Evolutionary conservation across 2,329 filamentous ascomycete genomes (phyloP).

Genomic region (Aspergillus neotritici): DNA sequence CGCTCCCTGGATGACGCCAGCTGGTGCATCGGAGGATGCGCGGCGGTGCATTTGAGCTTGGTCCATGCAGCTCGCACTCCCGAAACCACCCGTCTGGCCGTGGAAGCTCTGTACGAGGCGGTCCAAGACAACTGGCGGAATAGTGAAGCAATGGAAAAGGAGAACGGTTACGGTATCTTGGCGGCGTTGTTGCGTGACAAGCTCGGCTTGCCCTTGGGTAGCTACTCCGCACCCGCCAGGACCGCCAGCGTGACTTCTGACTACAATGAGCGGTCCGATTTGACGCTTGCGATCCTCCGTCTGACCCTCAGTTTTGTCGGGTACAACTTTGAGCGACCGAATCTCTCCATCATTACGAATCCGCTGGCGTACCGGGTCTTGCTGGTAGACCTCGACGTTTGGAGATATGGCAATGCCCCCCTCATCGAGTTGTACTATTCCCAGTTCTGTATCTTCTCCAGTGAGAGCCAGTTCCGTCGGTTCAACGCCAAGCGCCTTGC

Average conservation of each 20-base stretch:
- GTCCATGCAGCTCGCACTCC: slow-evolving; percentile 68
- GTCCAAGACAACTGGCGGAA: slow-evolving; percentile 93
- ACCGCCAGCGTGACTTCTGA: slow-evolving; percentile 31
- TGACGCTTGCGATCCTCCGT: slow-evolving; percentile 61
- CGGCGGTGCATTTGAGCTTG: slow-evolving; percentile 75
- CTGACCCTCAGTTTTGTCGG: slow-evolving; percentile 81
- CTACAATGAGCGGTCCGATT: slow-evolving; percentile 45
- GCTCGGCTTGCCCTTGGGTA: slow-evolving; percentile 42
- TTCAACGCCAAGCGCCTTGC: slow-evolving; percentile 85
- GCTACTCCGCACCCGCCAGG: slow-evolving; percentile 39
- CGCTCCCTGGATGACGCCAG: slow-evolving; percentile 84
- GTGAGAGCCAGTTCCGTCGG: slow-evolving; percentile 83
- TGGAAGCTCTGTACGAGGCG: slow-evolving; percentile 78
- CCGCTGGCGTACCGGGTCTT: slow-evolving; percentile 89
- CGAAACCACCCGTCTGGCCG: slow-evolving; percentile 67
- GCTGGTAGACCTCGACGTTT: slow-evolving; percentile 87
- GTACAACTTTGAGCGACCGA: slow-evolving; percentile 71
- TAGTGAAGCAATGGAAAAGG: slow-evolving; percentile 95
- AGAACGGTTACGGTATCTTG: slow-evolving; percentile 87
- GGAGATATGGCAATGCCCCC: slow-evolving; percentile 70
- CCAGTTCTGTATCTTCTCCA: slow-evolving; percentile 82
- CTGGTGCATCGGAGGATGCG: slow-evolving; percentile 89
- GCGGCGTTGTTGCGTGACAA: slow-evolving; percentile 80
- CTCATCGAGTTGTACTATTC: slow-evolving; percentile 88
- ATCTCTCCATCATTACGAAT: slow-evolving; percentile 91